Evolutionary conservation across 139 green algal genomes (phyloP), one percentile per base, ranked within the genome.

Genomic region (Closterium sp.): DNA sequence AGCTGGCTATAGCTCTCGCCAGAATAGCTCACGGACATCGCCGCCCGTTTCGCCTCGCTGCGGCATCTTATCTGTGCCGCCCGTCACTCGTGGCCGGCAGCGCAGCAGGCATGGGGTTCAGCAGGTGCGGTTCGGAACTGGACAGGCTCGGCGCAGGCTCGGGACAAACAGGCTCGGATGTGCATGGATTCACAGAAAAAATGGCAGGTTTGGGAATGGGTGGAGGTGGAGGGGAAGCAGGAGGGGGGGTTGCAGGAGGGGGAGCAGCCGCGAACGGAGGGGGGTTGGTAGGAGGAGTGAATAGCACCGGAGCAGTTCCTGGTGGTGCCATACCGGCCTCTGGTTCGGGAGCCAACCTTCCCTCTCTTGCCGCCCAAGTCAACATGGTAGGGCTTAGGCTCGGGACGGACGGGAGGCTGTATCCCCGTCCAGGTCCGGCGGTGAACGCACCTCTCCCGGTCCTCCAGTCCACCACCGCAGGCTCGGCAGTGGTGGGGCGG

Each of bases 1-100:
- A 92, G n/a, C 84, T 92, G 19, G 90, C 84, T 33, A 90, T 92
- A 92, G 90, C 90, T 38, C 84, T 92, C 1, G 90, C 90, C 10
- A 76, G 90, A 33, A 87, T 92, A 34, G 90, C 84, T 23, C 35
- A 87, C n/a, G 90, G 83, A 32, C 90, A 87, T 33, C 91, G 90
- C 90, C 55, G 69, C 19, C 90, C 33, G 33, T 92, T 92, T 64
- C 84, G 90, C 6, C 33, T 33, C 5, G 90, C 90, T 23, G 90
- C 90, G 33, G 90, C 90, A 7, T 34, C 90, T 33, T 92, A 90
- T 64, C 55, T 92, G 84, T 91, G 90, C 85, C 90, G 85, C 23
- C 90, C 90, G 31, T 92, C 55, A 19, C 55, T 76, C 55, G 55
- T 76, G 12, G 55, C 55, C 55, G 55, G 55, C 55, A 76, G 55